These are phyloP conservation scores for Coffea humblotiana DNA, from an alignment of 305 asterid genomes.

Conservation along the genomic window DNA sequence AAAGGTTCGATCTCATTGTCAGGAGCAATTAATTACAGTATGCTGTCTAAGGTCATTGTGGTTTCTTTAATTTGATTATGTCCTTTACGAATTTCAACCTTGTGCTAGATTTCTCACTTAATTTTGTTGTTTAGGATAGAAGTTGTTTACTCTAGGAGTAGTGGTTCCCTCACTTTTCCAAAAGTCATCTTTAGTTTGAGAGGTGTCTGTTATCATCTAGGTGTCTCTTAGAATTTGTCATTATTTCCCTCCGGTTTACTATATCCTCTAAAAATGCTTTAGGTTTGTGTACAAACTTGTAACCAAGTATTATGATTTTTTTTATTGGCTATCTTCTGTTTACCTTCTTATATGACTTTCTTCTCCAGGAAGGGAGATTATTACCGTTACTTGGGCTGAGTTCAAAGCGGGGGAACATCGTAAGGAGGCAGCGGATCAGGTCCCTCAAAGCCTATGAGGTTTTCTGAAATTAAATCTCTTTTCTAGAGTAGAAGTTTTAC, in stretches of 20 bases:
- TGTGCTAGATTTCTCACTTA: neutral
- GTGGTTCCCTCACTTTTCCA: neutral
- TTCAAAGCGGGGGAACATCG: slow-evolving; percentile 67
- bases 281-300: neutral
- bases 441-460: slow-evolving; percentile 85
- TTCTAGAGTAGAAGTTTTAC: slow-evolving; percentile 7
- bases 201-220: neutral
- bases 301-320: neutral
- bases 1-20: neutral
- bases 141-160: neutral
- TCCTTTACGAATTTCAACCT: too few relatives aligned
- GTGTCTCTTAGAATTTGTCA: neutral
- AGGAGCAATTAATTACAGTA: neutral
- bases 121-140: neutral
- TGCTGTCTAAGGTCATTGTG: neutral
- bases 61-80: neutral
- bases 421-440: slow-evolving; percentile 67
- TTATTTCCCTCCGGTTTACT: neutral
- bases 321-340: neutral
- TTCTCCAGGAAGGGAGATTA: slow-evolving; percentile 75
- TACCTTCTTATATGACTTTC: neutral
- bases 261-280: neutral
- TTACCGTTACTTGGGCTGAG: slow-evolving; percentile 69
- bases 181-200: neutral
- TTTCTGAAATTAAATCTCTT: slow-evolving; percentile 12